Conservation (phyloP, 2,329 filamentous ascomycete species). For the Hypomyces rosellus region DNA sequence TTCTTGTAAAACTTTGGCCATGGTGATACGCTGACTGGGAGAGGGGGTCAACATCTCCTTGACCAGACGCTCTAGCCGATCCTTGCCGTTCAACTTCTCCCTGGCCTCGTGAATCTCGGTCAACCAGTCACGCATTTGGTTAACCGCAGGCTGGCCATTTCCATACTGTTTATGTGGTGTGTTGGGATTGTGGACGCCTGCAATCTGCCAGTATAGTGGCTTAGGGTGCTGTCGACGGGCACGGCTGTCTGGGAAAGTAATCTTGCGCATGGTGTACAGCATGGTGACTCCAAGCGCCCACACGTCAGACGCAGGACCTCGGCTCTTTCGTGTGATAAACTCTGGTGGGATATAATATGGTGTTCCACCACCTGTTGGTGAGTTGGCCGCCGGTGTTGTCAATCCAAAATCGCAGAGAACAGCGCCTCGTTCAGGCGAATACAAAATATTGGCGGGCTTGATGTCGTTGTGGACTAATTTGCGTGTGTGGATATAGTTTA, state of each 20-base stretch:
- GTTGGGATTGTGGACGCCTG: slow-evolving; percentile 43
- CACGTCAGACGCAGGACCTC: slow-evolving; percentile 50
- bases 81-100: slow-evolving; percentile 37
- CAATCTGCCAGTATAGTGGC: slow-evolving; percentile 53
- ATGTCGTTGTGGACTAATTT: slow-evolving; percentile 55
- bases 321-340: slow-evolving; percentile 49
- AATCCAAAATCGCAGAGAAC: slow-evolving; percentile 57
- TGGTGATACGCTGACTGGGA: slow-evolving; percentile 46
- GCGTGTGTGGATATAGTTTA: slow-evolving; percentile 50
- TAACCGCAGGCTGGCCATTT: slow-evolving; percentile 35
- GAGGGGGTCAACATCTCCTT: slow-evolving; percentile 49
- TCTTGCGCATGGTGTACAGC: slow-evolving; percentile 52
- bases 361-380: slow-evolving; percentile 48
- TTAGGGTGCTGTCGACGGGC: slow-evolving; percentile 41
- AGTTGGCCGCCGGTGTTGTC: slow-evolving; percentile 41
- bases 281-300: slow-evolving; percentile 56
- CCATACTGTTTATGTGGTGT: slow-evolving; percentile 27
- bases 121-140: slow-evolving; percentile 53
- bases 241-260: slow-evolving; percentile 48
- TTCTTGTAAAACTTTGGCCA: slow-evolving; percentile 44
- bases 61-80: slow-evolving; percentile 46
- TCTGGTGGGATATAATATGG: slow-evolving; percentile 58
- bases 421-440: slow-evolving; percentile 51
- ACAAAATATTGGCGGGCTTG: slow-evolving; percentile 56
- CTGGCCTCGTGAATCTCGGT: slow-evolving; percentile 45